A percentile compares a stretch with the other conserved stretches of the same genome.
Conservation (phyloP, 2,329 filamentous ascomycete genomes). For the Colletotrichum zoysiae region DNA sequence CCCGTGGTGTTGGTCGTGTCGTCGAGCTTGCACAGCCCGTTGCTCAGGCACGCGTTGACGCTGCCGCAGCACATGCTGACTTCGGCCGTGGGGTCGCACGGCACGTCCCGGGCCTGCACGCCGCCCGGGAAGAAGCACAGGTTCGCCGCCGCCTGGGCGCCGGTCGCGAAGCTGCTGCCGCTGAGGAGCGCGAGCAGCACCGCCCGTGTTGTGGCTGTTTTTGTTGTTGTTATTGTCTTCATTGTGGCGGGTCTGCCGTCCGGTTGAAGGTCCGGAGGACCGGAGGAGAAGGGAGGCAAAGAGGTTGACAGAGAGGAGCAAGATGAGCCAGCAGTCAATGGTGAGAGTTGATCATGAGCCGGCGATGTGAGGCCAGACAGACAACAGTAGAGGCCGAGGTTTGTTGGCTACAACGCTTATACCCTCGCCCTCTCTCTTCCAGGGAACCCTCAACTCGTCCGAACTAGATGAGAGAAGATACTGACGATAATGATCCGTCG, state of each 20-base stretch:
- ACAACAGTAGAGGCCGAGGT: not conserved
- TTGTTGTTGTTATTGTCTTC: conserved; percentile 18
- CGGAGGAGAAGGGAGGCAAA: not conserved
- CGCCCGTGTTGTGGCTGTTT: conserved; percentile 15
- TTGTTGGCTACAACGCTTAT: not conserved
- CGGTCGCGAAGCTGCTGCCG: conserved; percentile 4
- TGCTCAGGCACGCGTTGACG: conserved; percentile 36
- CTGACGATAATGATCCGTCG: too few relatives aligned
- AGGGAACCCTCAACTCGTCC: not conserved
- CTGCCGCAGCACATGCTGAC: conserved; percentile 41
- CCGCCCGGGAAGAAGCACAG: conserved; percentile 40
- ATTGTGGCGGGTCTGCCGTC: not conserved
- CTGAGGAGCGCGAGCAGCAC: conserved; percentile 28
- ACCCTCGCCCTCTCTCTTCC: not conserved
- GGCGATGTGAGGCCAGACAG: not conserved
- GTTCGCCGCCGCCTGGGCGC: conserved; percentile 26
- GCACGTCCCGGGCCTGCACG: conserved; percentile 34
- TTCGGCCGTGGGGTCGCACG: conserved; percentile 37
- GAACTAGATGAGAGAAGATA: not conserved
- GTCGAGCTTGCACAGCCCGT: conserved; percentile 37
- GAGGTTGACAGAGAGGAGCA: not conserved
- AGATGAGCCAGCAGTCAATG: not conserved
- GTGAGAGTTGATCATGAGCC: not conserved
- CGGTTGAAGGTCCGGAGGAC: not conserved
- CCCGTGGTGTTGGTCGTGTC: conserved; percentile 33